Evolutionary conservation across 1,139 yeast species (phyloP), one percentile per base, ranked within the genome.

Genomic region (Protomyces pachydermus): DNA sequence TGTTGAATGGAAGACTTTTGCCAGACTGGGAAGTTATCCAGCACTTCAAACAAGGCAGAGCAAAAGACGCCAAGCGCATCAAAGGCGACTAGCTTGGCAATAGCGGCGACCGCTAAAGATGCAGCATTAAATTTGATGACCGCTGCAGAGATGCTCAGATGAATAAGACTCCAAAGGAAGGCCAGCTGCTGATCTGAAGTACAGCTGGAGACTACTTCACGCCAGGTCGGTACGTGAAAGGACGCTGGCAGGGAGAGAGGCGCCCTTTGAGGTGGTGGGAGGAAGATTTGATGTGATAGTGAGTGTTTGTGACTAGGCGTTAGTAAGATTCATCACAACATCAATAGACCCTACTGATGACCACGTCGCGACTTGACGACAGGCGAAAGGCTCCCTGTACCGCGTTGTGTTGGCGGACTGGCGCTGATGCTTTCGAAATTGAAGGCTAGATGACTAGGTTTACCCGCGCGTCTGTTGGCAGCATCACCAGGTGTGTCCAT

Each of bases 231-330:
- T 0, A 91, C 84, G 0, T 96, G 93, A 68, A 85, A 82, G 67
- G 88, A 84, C 56, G 86, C 86, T 0, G 97, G 95, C 39, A 91
- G 82, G 60, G 86, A 83, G 60, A 84, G 76, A 1, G 91, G 85
- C 12, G 87, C 85, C 53, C 85, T 79, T 16, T 84, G 85, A 6
- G 91, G 86, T 0, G 97, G 97, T 72, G 91, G 98, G 73, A 89
- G 97, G 74, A 93, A 93, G 73, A 91, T 82, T 74, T 93, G 93
- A 93, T 93, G 88, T 2, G 96, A 88, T 4, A 93, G 96, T n/a
- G 97, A 90, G 4, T 97, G 90, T 71, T 93, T 98, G 74, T 93
- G 64, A 25, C 48, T 42, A 38, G 12, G 16, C 25, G 18, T 42
- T 42, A 42, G 48, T 23, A 20, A 20, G 12, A 28, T 10, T 28